A percentile compares a stretch with the other conserved stretches of the same genome.
phyloP scores from a whole-genome alignment of 2,329 filamentous ascomycete species.

The Aspergillus eucalypticola region DNA sequence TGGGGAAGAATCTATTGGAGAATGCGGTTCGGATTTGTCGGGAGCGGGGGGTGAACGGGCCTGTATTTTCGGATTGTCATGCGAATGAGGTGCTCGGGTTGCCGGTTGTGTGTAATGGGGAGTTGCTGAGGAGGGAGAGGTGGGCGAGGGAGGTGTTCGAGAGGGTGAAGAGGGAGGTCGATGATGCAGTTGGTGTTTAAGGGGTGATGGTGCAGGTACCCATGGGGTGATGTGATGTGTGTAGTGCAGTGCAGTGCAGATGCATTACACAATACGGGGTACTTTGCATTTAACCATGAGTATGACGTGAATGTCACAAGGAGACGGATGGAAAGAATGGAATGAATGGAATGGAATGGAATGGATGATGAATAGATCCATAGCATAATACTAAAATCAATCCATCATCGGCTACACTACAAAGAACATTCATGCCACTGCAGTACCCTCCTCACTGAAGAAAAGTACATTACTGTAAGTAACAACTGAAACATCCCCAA shows the following conservation, averaged over 20 bases:
- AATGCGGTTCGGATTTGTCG: constrained; percentile 69
- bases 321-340: neutral
- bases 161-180: neutral
- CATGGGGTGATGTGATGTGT: neutral
- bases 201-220: neutral
- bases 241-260: too few relatives aligned
- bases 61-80: constrained; percentile 73
- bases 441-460: too few relatives aligned
- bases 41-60: constrained; percentile 67
- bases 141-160: constrained; percentile 46
- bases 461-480: too few relatives aligned
- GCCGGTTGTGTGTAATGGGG: constrained; percentile 59
- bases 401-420: too few relatives aligned
- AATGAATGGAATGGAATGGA: neutral
- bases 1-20: constrained; percentile 71
- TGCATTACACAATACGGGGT: too few relatives aligned
- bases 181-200: neutral
- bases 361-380: neutral
- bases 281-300: too few relatives aligned
- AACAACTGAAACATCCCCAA: too few relatives aligned
- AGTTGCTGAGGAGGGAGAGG: constrained; percentile 61
- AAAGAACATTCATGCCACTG: too few relatives aligned
- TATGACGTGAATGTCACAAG: neutral
- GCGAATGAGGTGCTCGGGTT: constrained; percentile 69
- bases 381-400: too few relatives aligned